These are phyloP conservation scores for Mesembryanthemum crystallinum DNA, from an alignment of 148 eudicot species.

Conservation along the genomic window DNA sequence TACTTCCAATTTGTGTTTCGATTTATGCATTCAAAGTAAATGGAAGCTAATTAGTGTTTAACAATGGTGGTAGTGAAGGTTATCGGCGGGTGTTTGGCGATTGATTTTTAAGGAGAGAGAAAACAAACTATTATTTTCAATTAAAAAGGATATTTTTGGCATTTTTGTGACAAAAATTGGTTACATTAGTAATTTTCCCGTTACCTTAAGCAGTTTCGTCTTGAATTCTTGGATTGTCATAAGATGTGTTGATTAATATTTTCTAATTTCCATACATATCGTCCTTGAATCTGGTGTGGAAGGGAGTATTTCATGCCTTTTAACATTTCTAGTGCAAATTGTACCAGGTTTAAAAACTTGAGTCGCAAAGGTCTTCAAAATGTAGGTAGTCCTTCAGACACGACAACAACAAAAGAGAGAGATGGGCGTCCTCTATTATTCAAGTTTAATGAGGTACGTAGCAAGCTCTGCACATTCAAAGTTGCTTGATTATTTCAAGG, in stretches of 20 bases:
- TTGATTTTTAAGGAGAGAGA: no score
- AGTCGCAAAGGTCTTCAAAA: conserved; percentile 39
- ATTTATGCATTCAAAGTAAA: no score
- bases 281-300: background rate
- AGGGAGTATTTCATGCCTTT: background rate
- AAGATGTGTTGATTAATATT: background rate
- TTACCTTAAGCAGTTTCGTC: no score
- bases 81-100: no score
- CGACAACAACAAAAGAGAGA: conserved; percentile 48
- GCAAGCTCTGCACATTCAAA: background rate
- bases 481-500: background rate
- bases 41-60: no score
- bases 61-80: no score
- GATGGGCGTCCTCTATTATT: conserved; percentile 77
- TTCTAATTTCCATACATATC: background rate
- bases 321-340: background rate
- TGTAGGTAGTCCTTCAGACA: conserved; percentile 34
- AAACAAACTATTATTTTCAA: no score
- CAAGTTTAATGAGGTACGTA: conserved; percentile 88
- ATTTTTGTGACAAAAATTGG: background rate
- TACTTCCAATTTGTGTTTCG: no score
- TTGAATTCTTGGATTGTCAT: background rate
- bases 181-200: no score
- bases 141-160: no score
- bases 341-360: conserved; percentile 66